Evolutionary conservation across 768 basidiomycete genomes (phyloP), one percentile per base, ranked within the genome.

Genomic region (Amanita brunnescens): DNA sequence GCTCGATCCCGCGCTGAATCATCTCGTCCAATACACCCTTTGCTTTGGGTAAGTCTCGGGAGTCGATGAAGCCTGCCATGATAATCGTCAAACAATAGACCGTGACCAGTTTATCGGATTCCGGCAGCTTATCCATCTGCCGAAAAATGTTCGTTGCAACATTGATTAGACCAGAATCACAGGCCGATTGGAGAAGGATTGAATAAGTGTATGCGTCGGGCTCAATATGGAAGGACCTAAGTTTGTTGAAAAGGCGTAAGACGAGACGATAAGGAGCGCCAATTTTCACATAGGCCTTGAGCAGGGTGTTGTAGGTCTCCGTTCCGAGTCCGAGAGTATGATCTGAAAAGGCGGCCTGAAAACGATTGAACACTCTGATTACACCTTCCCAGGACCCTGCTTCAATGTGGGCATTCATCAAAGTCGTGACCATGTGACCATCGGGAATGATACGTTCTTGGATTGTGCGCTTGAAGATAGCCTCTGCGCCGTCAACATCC

Each of bases 321-420:
- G 85, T 74, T 37, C 76, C 70, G 34, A 81, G 68, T 4, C 50
- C 50, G 46, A 69, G 63, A 37, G 69, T 61, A 49, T 69, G 65
- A 49, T 43, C 26, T 23, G 57, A 44, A 9, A 61, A 59, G 24
- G 70, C 62, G 32, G 68, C 58, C 33, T 66, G 64, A 40, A 90
- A 67, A 56, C 77, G 80, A 56, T 85, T 78, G 60, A 86, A 95
- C 10, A 81, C 69, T 20, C 77, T 74, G 52, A 91, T 73, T 16
- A 85, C 90, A 21, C 82, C 82, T 40, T 69, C 64, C 90, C 91
- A 96, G 9, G 83, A 81, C 1, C 86, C 88, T 1, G 81, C 75
- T 59, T 88, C 81, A 44, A 90, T 85, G 60, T 93, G 80, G 0
- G 86, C 91, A 58, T 88, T 80, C 81, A 97, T 82, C 44, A 95